Evolutionary conservation across 1,284 basidiomycete species (phyloP).

Genomic region (Ceratobasidium theobromae): DNA sequence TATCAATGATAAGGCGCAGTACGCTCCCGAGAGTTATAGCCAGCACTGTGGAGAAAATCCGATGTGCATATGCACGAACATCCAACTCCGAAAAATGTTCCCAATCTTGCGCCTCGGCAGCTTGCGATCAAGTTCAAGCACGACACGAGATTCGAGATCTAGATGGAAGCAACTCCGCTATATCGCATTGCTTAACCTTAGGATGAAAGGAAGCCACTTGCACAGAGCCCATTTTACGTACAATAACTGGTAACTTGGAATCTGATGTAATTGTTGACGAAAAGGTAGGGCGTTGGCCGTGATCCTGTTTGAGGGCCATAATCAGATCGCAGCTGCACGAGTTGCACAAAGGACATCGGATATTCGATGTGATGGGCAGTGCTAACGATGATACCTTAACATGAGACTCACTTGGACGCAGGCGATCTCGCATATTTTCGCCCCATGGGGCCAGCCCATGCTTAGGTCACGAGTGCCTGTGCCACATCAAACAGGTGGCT

Average conservation of each 20-base stretch:
- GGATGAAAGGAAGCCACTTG: background rate
- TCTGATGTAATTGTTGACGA: no score
- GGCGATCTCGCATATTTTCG: background rate
- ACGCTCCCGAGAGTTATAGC: no score
- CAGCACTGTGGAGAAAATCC: background rate
- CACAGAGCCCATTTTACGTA: slow-evolving; percentile 5
- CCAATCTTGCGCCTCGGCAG: background rate
- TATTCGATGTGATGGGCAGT: no score
- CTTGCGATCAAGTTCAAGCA: background rate
- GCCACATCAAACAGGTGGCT: background rate
- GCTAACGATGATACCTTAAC: no score
- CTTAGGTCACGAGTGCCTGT: background rate
- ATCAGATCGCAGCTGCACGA: no score
- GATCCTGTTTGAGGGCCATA: no score
- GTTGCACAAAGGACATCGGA: no score
- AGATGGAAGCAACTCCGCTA: slow-evolving; percentile 19
- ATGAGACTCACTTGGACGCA: background rate
- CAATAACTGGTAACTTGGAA: no score
- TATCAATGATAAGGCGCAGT: no score
- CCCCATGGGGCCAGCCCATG: background rate
- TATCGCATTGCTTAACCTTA: slow-evolving; percentile 7
- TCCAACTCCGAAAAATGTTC: background rate
- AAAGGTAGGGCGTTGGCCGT: no score
- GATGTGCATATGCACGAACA: background rate
- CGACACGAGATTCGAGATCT: background rate